Evolutionary conservation across 148 eudicot genomes (phyloP).

Genomic region (Gaultheria prostrata): DNA sequence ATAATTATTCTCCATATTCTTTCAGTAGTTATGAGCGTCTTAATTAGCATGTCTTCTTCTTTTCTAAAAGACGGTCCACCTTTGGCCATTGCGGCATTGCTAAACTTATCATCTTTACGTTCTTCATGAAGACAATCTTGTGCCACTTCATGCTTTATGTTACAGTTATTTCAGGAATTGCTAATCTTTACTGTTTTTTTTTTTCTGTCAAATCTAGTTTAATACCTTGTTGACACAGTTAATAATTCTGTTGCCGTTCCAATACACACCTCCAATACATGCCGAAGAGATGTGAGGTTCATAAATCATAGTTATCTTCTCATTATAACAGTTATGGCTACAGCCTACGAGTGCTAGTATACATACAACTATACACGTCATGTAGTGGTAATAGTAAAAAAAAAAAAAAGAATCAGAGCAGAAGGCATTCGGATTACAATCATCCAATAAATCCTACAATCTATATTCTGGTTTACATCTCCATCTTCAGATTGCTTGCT

Average conservation of each 20-base stretch:
- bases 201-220: background rate
- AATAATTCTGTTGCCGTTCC: background rate
- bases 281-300: background rate
- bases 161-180: background rate
- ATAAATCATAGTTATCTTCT: constrained; percentile 19
- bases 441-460: constrained; percentile 12
- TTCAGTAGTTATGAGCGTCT: constrained; percentile 18
- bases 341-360: constrained; percentile 20
- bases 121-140: constrained; percentile 16
- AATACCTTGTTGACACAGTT: background rate
- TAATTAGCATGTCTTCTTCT: constrained; percentile 13
- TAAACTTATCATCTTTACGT: constrained; percentile 9
- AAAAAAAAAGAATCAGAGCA: constrained; percentile 9
- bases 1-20: background rate
- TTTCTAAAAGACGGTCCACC: constrained; percentile 7
- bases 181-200: background rate
- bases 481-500: constrained; percentile 59
- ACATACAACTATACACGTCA: constrained; percentile 22
- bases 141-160: constrained; percentile 15
- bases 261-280: background rate
- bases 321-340: constrained; percentile 25
- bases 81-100: constrained; percentile 1
- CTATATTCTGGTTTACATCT: constrained; percentile 41
- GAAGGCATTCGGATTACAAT: constrained; percentile 17
- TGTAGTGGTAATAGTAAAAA: constrained; percentile 19